These are phyloP conservation scores for Trichoderma atroviride DNA, from an alignment of 2,329 filamentous ascomycete species.

Conservation along the genomic window DNA sequence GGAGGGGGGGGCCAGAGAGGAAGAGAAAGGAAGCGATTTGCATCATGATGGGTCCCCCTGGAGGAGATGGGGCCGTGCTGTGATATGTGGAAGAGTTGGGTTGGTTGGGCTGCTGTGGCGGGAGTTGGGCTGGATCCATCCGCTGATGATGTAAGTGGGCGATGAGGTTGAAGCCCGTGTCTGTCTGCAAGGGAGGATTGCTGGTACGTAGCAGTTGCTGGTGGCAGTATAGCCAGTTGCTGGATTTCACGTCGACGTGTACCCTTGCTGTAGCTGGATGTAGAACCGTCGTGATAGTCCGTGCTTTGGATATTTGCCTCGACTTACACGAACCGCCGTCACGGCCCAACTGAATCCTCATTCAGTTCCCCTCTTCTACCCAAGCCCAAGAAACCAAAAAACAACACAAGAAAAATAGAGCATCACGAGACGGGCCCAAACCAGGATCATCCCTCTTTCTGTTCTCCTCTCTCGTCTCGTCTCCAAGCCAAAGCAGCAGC, in stretches of 20 bases:
- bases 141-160: constrained; percentile 21
- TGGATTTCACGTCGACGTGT: background rate
- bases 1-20: background rate
- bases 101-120: constrained; percentile 24
- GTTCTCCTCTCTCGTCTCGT: background rate
- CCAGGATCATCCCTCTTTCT: background rate
- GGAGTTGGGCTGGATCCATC: constrained; percentile 3
- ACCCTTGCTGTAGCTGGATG: background rate
- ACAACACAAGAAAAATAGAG: background rate
- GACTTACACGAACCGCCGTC: background rate
- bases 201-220: no score
- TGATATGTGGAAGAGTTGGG: constrained; percentile 19
- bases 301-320: background rate
- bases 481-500: background rate
- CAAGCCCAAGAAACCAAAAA: background rate
- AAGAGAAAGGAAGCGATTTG: constrained; percentile 1
- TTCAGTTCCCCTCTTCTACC: background rate
- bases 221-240: no score
- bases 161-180: background rate
- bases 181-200: no score
- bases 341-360: background rate
- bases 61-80: background rate
- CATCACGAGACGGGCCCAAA: background rate
- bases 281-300: background rate
- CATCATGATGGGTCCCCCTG: constrained; percentile 16